Percentiles rank a stretch among this genome's conserved stretches.
Conservation (phyloP, 306 rosid species). For the Casuarina glauca region DNA sequence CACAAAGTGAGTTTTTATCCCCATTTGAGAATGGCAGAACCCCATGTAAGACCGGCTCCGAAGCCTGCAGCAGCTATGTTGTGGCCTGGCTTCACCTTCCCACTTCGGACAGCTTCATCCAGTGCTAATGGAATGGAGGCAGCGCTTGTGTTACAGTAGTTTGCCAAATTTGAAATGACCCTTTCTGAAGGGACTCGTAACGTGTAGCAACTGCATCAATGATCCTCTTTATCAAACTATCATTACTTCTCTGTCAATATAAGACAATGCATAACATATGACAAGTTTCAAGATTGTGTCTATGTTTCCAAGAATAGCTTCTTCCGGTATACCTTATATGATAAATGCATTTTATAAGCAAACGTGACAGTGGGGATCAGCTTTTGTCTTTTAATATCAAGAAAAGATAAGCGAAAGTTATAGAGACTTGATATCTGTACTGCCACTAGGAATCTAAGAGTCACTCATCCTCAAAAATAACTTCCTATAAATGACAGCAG, state of each 20-base stretch:
- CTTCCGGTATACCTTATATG: too few relatives aligned
- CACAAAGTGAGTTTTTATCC: constrained; percentile 41
- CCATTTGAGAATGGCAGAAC: constrained; percentile 86
- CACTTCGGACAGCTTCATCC: constrained; percentile 88
- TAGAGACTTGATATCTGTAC: background rate
- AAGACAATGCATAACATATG: background rate
- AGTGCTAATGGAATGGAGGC: constrained; percentile 92
- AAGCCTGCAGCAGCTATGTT: constrained; percentile 90
- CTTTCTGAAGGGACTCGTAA: constrained; percentile 67
- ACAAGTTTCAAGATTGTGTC: background rate
- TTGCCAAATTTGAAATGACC: constrained; percentile 86
- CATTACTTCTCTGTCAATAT: background rate
- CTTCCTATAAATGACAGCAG: background rate
- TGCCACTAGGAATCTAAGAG: background rate
- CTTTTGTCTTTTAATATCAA: background rate
- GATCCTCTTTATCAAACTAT: constrained; percentile 47
- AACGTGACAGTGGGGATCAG: background rate
- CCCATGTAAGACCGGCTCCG: constrained; percentile 97
- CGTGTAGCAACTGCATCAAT: constrained; percentile 83
- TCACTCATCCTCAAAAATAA: background rate
- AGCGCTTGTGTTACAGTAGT: constrained; percentile 92
- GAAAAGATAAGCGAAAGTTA: background rate
- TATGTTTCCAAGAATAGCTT: too few relatives aligned
- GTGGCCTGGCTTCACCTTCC: constrained; percentile 75
- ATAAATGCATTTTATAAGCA: background rate